phyloP scores from a whole-genome alignment of 2,329 filamentous ascomycete species.

The Exophiala viscosa region DNA sequence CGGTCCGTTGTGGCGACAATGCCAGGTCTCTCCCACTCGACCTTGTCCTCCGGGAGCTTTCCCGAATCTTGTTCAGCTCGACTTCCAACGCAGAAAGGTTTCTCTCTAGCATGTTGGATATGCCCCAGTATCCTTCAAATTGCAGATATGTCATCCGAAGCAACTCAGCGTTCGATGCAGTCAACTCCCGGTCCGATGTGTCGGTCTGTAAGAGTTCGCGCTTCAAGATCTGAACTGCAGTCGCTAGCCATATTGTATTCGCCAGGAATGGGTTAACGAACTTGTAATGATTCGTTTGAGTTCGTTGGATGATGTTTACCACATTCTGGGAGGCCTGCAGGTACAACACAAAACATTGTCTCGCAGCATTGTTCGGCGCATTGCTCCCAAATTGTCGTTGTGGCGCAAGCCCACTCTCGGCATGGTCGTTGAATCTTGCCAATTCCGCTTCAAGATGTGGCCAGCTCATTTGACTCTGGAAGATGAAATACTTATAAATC shows the following conservation, averaged over 20 bases:
- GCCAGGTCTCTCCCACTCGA: not conserved
- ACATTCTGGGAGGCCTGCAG: not conserved
- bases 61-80: not conserved
- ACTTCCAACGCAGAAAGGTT: conserved; percentile 31
- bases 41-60: not conserved
- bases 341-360: not conserved
- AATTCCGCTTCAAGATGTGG: not conserved
- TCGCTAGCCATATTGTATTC: conserved; percentile 35
- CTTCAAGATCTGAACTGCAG: conserved; percentile 31
- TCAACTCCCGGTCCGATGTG: not conserved
- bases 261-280: conserved; percentile 35
- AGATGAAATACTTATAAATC: conserved; percentile 34
- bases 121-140: conserved; percentile 31
- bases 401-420: not conserved
- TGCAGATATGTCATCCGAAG: conserved; percentile 29
- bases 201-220: conserved; percentile 9
- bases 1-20: not conserved
- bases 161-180: conserved; percentile 26
- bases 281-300: conserved; percentile 22
- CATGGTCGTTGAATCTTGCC: not conserved
- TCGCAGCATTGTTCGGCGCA: not conserved
- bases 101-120: conserved; percentile 33
- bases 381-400: not conserved
- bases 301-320: not conserved
- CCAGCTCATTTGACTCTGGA: conserved; percentile 6